Evolutionary conservation across 2,329 filamentous ascomycete genomes (phyloP).

Genomic region (Xylariaceae sp.): DNA sequence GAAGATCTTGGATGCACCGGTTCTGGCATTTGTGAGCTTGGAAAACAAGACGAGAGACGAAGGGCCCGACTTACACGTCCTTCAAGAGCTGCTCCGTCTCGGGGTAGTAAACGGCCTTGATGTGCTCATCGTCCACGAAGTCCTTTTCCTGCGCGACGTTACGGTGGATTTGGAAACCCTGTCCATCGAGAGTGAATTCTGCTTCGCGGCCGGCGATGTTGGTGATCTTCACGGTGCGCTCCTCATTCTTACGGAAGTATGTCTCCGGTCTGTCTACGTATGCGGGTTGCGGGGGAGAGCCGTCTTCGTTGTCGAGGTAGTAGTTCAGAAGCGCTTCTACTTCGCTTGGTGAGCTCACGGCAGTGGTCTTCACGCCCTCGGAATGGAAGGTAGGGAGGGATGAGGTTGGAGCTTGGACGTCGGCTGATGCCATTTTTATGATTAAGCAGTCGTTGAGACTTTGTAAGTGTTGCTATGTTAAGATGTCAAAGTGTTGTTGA

Average conservation of each 20-base stretch:
- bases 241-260: slow-evolving; percentile 28
- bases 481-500: background rate
- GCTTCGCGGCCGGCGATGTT: slow-evolving; percentile 38
- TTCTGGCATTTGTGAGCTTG: slow-evolving; percentile 37
- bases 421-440: slow-evolving; percentile 28
- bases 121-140: slow-evolving; percentile 55
- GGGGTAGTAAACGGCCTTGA: slow-evolving; percentile 67
- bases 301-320: slow-evolving; percentile 41
- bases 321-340: slow-evolving; percentile 39
- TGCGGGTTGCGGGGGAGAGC: slow-evolving; percentile 37
- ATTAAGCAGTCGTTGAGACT: background rate
- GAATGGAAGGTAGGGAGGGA: slow-evolving; percentile 19
- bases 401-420: slow-evolving; percentile 23
- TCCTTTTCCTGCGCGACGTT: slow-evolving; percentile 35
- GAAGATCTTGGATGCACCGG: slow-evolving; percentile 53
- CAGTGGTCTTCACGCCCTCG: slow-evolving; percentile 10
- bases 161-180: slow-evolving; percentile 37
- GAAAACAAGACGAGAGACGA: background rate
- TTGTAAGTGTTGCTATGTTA: background rate
- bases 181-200: slow-evolving; percentile 37
- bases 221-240: slow-evolving; percentile 32
- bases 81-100: slow-evolving; percentile 68
- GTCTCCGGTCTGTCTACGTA: slow-evolving; percentile 37
- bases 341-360: slow-evolving; percentile 21
- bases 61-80: slow-evolving; percentile 42